Conservation (phyloP, 495 filamentous ascomycete species). For the Penicillium coprophilum region DNA sequence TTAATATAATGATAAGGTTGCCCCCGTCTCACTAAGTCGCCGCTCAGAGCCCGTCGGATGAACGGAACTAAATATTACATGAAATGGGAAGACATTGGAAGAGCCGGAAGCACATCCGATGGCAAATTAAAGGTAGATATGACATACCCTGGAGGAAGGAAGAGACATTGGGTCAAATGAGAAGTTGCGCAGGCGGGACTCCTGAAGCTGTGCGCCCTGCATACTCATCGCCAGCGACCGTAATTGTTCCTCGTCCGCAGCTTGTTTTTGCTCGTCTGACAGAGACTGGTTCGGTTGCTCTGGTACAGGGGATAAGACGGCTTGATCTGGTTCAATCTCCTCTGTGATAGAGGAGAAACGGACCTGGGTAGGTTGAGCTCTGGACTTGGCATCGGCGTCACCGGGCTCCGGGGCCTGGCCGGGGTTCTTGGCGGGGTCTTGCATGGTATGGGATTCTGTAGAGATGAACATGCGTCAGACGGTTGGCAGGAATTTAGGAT, state of each 20-base stretch:
- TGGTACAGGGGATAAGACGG: constrained; percentile 34
- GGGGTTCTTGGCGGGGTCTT: constrained; percentile 29
- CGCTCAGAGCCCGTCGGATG: background rate
- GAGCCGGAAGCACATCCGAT: background rate
- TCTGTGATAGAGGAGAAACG: constrained; percentile 78
- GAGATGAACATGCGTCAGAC: constrained; percentile 22
- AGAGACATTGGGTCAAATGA: constrained; percentile 84
- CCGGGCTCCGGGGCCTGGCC: constrained; percentile 26
- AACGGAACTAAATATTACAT: background rate
- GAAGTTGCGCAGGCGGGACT: constrained; percentile 78
- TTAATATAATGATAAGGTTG: constrained; percentile 18
- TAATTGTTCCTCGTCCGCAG: constrained; percentile 56
- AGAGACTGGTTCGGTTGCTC: constrained; percentile 19
- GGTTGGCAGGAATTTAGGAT: constrained; percentile 3
- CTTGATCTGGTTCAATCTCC: constrained; percentile 62
- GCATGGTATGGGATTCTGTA: constrained; percentile 24
- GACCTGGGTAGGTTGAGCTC: constrained; percentile 53
- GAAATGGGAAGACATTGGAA: background rate
- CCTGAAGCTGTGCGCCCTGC: constrained; percentile 72
- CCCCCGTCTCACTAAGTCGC: background rate
- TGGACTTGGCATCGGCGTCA: constrained; percentile 38
- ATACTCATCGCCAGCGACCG: constrained; percentile 69
- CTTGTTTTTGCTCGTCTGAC: constrained; percentile 35
- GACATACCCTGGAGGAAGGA: constrained; percentile 78
- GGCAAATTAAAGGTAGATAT: background rate